These are phyloP conservation scores for Penicillium sclerotiorum DNA, from an alignment of 2,329 filamentous ascomycete genomes.

Conservation along the genomic window DNA sequence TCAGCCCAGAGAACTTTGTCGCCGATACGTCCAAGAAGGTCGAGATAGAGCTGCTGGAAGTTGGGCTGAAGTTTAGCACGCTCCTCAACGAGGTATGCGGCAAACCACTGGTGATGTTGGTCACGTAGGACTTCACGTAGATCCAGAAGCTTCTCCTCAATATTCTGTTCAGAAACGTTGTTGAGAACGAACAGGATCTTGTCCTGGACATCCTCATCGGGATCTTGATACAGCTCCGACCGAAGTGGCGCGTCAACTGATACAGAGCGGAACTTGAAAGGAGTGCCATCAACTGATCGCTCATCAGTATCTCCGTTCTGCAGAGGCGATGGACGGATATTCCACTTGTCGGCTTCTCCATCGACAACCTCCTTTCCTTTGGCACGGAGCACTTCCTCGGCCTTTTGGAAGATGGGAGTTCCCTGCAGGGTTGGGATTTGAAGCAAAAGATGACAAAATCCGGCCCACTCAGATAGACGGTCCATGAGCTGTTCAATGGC, in stretches of 20 bases:
- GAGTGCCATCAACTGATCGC: slow-evolving; percentile 60
- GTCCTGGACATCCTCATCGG: slow-evolving; percentile 81
- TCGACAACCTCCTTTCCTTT: slow-evolving; percentile 63
- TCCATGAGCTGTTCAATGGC: slow-evolving; percentile 85
- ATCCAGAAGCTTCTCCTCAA: slow-evolving; percentile 81
- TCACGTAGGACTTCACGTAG: slow-evolving; percentile 76
- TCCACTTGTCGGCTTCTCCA: slow-evolving; percentile 46
- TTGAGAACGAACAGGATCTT: slow-evolving; percentile 95
- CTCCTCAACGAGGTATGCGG: slow-evolving; percentile 89
- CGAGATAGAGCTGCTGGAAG: slow-evolving; percentile 89
- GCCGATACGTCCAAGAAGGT: slow-evolving; percentile 81
- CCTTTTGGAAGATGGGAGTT: slow-evolving; percentile 81
- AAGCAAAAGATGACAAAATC: slow-evolving; percentile 82
- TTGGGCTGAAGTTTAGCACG: slow-evolving; percentile 97
- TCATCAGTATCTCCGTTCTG: slow-evolving; percentile 74
- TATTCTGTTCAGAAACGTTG: slow-evolving; percentile 88
- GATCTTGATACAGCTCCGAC: slow-evolving; percentile 73
- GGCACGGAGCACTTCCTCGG: slow-evolving; percentile 75
- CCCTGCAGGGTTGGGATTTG: slow-evolving; percentile 79
- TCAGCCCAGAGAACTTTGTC: slow-evolving; percentile 80
- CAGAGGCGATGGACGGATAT: slow-evolving; percentile 48
- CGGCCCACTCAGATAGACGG: slow-evolving; percentile 90
- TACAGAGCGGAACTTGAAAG: slow-evolving; percentile 76
- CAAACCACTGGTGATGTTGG: slow-evolving; percentile 93
- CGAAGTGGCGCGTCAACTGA: slow-evolving; percentile 70